Conservation (phyloP, 2,329 filamentous ascomycete species). For the Ophiostoma ulmi region DNA sequence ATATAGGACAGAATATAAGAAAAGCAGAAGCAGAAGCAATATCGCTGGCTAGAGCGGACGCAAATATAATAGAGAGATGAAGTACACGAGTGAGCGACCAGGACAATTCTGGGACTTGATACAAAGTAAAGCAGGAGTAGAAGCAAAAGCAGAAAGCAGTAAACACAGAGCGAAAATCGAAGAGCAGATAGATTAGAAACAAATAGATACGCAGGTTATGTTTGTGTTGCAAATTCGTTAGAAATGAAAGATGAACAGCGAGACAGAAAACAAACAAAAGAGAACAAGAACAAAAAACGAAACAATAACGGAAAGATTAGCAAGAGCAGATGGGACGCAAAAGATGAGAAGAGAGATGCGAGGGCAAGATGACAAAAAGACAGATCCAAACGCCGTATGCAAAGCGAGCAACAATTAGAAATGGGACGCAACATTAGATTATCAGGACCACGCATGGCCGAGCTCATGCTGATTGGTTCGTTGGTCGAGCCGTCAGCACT, state of each 20-base stretch:
- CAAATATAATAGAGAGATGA: background rate
- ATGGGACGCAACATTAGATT: background rate
- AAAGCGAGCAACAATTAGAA: slow-evolving; percentile 6
- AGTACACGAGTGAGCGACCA: background rate
- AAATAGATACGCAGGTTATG: slow-evolving; percentile 10
- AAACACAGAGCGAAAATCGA: background rate
- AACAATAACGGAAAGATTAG: background rate
- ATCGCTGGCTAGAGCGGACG: background rate
- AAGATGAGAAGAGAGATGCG: background rate
- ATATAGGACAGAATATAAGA: background rate
- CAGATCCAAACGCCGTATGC: slow-evolving; percentile 13
- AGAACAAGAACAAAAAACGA: background rate
- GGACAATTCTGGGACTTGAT: background rate
- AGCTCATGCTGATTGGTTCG: background rate
- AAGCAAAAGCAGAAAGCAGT: background rate
- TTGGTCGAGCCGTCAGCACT: background rate
- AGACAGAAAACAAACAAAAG: background rate
- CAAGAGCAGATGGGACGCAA: background rate
- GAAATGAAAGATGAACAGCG: background rate
- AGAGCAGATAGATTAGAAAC: slow-evolving; percentile 6
- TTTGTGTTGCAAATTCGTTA: background rate
- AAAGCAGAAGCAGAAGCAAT: background rate
- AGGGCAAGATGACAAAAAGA: background rate
- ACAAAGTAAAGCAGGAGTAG: background rate
- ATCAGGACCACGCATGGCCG: background rate